Evolutionary conservation across 1,284 basidiomycete genomes (phyloP).

Genomic region (Trametes sp.): DNA sequence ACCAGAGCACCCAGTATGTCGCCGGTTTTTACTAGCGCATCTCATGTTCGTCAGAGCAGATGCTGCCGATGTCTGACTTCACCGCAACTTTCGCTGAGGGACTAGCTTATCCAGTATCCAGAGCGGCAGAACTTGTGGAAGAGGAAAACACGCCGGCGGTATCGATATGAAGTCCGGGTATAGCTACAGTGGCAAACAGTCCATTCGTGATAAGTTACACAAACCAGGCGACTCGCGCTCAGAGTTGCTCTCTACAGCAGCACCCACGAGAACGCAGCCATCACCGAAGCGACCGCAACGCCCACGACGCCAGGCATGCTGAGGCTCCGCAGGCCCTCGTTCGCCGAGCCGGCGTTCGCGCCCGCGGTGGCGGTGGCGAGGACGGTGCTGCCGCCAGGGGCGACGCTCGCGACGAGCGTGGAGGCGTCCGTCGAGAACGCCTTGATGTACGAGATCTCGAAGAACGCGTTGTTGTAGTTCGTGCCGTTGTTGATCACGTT

Average conservation of each 20-base stretch:
- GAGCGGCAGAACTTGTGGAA: too few species aligned
- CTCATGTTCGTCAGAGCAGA: not conserved
- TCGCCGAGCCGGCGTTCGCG: constrained; percentile 8
- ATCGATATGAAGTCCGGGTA: constrained; percentile 4
- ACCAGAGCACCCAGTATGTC: not conserved
- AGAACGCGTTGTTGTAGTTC: constrained; percentile 58
- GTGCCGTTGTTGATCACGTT: constrained; percentile 61
- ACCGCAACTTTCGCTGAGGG: too few species aligned
- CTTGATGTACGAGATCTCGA: constrained; percentile 60
- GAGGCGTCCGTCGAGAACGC: constrained; percentile 44
- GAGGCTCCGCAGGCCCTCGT: not conserved
- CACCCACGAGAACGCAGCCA: constrained; percentile 18
- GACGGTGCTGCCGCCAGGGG: constrained; percentile 21
- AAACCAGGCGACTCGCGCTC: not conserved
- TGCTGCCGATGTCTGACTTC: too few species aligned
- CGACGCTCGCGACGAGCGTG: constrained; percentile 25
- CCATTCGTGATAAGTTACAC: not conserved
- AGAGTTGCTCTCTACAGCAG: constrained; percentile 10
- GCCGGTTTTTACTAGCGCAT: too few species aligned
- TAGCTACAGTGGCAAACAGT: constrained; percentile 9
- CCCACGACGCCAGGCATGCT: constrained; percentile 9
- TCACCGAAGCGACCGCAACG: not conserved
- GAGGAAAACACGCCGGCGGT: not conserved
- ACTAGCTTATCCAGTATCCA: too few species aligned
- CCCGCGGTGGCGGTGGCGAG: constrained; percentile 24